phyloP scores from a whole-genome alignment of 306 rosid genomes.

The Trifolium repens region DNA sequence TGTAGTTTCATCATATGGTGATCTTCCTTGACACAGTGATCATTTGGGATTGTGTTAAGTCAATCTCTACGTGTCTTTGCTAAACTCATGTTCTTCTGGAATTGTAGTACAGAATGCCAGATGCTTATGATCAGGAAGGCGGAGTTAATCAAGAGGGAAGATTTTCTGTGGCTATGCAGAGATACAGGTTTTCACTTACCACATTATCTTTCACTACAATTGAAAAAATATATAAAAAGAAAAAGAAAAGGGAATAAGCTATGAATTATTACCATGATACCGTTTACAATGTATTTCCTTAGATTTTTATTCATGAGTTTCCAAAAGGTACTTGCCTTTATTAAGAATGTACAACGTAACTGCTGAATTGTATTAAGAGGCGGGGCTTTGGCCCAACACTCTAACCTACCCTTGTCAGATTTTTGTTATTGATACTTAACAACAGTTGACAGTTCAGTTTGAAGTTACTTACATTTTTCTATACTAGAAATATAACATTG shows the following conservation, averaged over 20 bases:
- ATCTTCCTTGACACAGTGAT: constrained; percentile 11
- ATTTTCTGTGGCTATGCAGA: constrained; percentile 70
- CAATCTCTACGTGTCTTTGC: constrained; percentile 19
- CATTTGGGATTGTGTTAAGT: constrained; percentile 17
- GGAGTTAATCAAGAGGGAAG: constrained; percentile 87
- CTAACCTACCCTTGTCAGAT: background rate
- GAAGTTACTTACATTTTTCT: background rate
- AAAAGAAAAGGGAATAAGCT: constrained; percentile 18
- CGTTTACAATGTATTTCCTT: constrained; percentile 15
- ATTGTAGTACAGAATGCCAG: constrained; percentile 92
- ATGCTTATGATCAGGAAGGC: constrained; percentile 89
- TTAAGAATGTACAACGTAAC: background rate
- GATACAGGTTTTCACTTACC: constrained; percentile 42
- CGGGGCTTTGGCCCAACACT: background rate
- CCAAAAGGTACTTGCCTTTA: constrained; percentile 22
- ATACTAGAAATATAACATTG: background rate
- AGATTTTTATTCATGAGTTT: constrained; percentile 31
- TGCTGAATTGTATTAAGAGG: background rate
- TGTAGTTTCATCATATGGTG: constrained; percentile 7
- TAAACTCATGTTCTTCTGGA: constrained; percentile 36
- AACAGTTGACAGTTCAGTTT: background rate
- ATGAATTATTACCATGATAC: background rate
- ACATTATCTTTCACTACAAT: constrained; percentile 27
- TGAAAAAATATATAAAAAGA: background rate
- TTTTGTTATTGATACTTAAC: no score